Percentiles rank a stretch among this genome's conserved stretches.
These are phyloP conservation scores for Heteromeles arbutifolia DNA, from an alignment of 306 rosid genomes.

Conservation along the genomic window DNA sequence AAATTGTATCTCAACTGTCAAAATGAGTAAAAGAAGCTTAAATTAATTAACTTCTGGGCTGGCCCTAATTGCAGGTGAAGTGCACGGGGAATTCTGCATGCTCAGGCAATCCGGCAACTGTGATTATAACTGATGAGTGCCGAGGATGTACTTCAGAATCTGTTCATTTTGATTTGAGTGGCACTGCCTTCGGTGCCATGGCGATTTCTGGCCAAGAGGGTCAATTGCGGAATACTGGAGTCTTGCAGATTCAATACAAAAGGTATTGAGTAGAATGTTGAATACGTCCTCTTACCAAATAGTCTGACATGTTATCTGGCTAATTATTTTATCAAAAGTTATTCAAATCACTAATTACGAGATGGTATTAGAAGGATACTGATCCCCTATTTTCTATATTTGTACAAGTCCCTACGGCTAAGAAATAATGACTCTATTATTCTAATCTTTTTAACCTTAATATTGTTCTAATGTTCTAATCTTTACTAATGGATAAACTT, in stretches of 20 bases:
- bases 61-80: constrained; percentile 39
- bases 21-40: background rate
- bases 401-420: no score
- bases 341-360: no score
- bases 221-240: constrained; percentile 48
- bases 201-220: constrained; percentile 45
- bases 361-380: no score
- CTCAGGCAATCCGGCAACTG: constrained; percentile 47
- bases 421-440: no score
- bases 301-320: background rate
- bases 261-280: constrained; percentile 22
- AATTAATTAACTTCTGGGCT: background rate
- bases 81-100: constrained; percentile 51
- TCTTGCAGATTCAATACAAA: constrained; percentile 43
- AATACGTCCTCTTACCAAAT: background rate
- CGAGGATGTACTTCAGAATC: constrained; percentile 46
- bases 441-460: no score
- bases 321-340: background rate
- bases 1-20: background rate
- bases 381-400: no score
- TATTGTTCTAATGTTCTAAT: no score
- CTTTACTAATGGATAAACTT: background rate
- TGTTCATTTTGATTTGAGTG: constrained; percentile 78
- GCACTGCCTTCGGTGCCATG: constrained; percentile 81
- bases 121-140: constrained; percentile 71